phyloP scores from a whole-genome alignment of 176 grass and related monocot species.

The Pontederia paniculata region DNA sequence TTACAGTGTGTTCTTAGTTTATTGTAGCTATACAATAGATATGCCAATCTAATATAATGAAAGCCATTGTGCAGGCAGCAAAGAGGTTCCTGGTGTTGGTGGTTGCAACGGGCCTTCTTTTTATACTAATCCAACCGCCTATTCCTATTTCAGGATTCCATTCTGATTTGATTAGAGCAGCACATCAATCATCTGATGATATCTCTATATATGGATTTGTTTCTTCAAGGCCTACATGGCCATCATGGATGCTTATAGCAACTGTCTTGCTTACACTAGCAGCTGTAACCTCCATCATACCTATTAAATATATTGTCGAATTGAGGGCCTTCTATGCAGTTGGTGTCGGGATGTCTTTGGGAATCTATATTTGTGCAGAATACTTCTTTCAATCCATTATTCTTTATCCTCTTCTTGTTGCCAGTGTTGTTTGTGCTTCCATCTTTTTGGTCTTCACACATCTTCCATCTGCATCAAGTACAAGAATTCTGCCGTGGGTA shows the following conservation, averaged over 20 bases:
- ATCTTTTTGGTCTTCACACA: slow-evolving; percentile 86
- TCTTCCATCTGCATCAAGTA: slow-evolving; percentile 88
- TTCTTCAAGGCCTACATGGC: slow-evolving; percentile 73
- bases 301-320: slow-evolving; percentile 89
- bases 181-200: slow-evolving; percentile 82
- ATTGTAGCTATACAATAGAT: slow-evolving; percentile 6
- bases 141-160: slow-evolving; percentile 64
- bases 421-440: slow-evolving; percentile 57
- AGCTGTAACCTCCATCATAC: slow-evolving; percentile 82
- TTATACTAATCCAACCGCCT: slow-evolving; percentile 83
- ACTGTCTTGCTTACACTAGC: slow-evolving; percentile 78
- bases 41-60: background rate
- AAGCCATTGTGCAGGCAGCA: slow-evolving; percentile 40
- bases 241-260: slow-evolving; percentile 86
- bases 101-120: slow-evolving; percentile 72
- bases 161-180: slow-evolving; percentile 66
- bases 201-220: slow-evolving; percentile 84
- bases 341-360: slow-evolving; percentile 61
- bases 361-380: slow-evolving; percentile 91
- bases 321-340: slow-evolving; percentile 71
- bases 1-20: too few species aligned
- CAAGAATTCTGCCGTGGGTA: slow-evolving; percentile 87
- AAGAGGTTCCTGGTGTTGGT: slow-evolving; percentile 71
- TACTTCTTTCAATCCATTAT: slow-evolving; percentile 83
- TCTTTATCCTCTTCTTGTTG: slow-evolving; percentile 91